Percentiles rank a stretch among this genome's conserved stretches.
Evolutionary conservation across 2,329 filamentous ascomycete genomes (phyloP).

Genomic region (Juglanconis oblonga): DNA sequence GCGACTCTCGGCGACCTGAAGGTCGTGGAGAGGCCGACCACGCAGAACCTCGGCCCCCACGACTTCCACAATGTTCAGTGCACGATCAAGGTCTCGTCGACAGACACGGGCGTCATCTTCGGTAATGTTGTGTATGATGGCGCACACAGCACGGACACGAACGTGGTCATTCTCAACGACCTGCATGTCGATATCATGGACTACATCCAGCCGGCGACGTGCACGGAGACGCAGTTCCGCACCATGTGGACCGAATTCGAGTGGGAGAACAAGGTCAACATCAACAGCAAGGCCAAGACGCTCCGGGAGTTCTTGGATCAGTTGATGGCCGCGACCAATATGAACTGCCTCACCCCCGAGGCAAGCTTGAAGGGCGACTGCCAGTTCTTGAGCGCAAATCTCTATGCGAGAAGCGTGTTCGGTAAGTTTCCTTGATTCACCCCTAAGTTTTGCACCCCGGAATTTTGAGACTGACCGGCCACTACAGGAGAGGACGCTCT

Average conservation of each 20-base stretch:
- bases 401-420: constrained; percentile 96
- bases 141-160: constrained; percentile 84
- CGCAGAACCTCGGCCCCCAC: constrained; percentile 90
- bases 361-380: constrained; percentile 96
- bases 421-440: constrained; percentile 62
- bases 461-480: neutral
- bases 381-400: constrained; percentile 93
- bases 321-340: constrained; percentile 97
- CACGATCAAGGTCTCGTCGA: constrained; percentile 97
- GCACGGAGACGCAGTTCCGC: constrained; percentile 96
- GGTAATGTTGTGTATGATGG: constrained; percentile 98
- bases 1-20: constrained; percentile 97
- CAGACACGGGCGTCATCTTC: constrained; percentile 97
- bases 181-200: constrained; percentile 99
- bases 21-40: constrained; percentile 93
- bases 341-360: constrained; percentile 96
- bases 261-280: constrained; percentile 99
- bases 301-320: constrained; percentile 89
- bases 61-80: constrained; percentile 98
- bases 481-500: constrained; percentile 88
- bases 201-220: constrained; percentile 96
- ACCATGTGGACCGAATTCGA: constrained; percentile 99
- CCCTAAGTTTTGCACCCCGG: constrained; percentile 9
- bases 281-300: constrained; percentile 93
- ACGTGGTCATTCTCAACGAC: constrained; percentile 97